A percentile compares a stretch with the other conserved stretches of the same genome.
Evolutionary conservation across 257 asterid species (phyloP).

Genomic region (Solanum ossicruentum): DNA sequence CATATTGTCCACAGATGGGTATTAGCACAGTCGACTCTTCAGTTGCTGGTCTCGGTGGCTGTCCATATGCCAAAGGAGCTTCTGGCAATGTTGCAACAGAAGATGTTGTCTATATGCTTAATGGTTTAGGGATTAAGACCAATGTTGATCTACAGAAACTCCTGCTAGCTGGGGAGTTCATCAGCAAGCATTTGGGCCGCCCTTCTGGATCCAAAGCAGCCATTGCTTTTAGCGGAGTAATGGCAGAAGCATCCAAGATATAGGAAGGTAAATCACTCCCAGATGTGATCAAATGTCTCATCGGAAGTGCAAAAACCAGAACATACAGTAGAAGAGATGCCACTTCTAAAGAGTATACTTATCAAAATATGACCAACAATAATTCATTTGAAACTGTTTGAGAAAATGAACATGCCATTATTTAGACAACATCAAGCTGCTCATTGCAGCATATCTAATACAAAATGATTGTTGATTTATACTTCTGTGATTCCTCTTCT

Average conservation of each 20-base stretch:
- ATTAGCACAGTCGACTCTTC: slow-evolving; percentile 84
- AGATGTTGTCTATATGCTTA: slow-evolving; percentile 86
- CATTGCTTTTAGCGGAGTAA: slow-evolving; percentile 38
- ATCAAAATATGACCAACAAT: neutral
- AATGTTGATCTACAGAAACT: slow-evolving; percentile 58
- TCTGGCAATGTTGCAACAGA: slow-evolving; percentile 91
- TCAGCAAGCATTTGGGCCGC: slow-evolving; percentile 52
- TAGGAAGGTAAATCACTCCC: neutral
- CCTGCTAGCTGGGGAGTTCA: slow-evolving; percentile 65
- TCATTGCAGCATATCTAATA: neutral
- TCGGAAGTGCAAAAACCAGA: neutral
- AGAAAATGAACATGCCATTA: neutral
- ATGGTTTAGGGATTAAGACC: slow-evolving; percentile 64
- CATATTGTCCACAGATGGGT: slow-evolving; percentile 49
- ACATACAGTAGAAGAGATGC: neutral
- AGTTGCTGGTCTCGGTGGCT: slow-evolving; percentile 80
- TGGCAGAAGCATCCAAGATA: slow-evolving; percentile 33
- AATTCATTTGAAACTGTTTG: neutral
- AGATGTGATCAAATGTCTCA: neutral
- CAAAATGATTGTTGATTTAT: neutral
- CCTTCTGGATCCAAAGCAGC: slow-evolving; percentile 78
- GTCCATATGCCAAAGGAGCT: slow-evolving; percentile 92
- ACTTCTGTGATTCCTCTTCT: neutral
- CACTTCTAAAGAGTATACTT: neutral
- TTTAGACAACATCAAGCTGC: neutral